These are phyloP conservation scores for Aspergillus fijiensis DNA, from an alignment of 2,329 filamentous ascomycete species.

Conservation along the genomic window DNA sequence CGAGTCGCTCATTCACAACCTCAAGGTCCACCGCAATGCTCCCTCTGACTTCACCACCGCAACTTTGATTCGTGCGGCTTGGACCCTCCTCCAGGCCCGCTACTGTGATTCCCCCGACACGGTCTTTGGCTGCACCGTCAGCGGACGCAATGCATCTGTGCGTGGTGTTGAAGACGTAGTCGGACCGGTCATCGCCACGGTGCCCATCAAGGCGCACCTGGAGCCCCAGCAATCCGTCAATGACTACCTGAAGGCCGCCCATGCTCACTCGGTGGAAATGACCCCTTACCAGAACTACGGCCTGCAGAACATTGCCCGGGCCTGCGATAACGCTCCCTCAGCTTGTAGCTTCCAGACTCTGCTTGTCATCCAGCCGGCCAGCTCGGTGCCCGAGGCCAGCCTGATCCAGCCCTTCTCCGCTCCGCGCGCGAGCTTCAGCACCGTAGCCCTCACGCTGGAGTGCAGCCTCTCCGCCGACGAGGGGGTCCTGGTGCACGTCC, in stretches of 20 bases:
- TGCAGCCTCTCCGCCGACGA: constrained; percentile 11
- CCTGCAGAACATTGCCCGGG: constrained; percentile 47
- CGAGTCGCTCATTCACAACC: constrained; percentile 1
- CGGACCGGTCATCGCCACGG: constrained; percentile 46
- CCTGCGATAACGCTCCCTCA: constrained; percentile 43
- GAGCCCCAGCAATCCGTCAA: constrained; percentile 33
- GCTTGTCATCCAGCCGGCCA: constrained; percentile 35
- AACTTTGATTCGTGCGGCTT: constrained; percentile 45
- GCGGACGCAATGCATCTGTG: constrained; percentile 43
- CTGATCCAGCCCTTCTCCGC: constrained; percentile 11
- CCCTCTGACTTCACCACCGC: constrained; percentile 36
- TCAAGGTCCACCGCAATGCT: neutral
- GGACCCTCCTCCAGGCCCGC: constrained; percentile 41
- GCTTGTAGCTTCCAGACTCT: constrained; percentile 45
- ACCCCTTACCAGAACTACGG: constrained; percentile 61
- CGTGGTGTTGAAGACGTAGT: constrained; percentile 44
- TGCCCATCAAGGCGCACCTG: constrained; percentile 40
- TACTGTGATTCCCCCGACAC: constrained; percentile 41
- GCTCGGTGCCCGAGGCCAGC: constrained; percentile 8
- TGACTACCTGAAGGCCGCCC: constrained; percentile 55
- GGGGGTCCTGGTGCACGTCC: constrained; percentile 9
- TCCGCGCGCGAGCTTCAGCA: constrained; percentile 12
- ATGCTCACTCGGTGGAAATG: constrained; percentile 52
- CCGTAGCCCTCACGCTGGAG: constrained; percentile 15
- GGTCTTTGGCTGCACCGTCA: constrained; percentile 46